Conservation (phyloP, 2,329 filamentous ascomycete genomes). For the Venturiaceae sp. region DNA sequence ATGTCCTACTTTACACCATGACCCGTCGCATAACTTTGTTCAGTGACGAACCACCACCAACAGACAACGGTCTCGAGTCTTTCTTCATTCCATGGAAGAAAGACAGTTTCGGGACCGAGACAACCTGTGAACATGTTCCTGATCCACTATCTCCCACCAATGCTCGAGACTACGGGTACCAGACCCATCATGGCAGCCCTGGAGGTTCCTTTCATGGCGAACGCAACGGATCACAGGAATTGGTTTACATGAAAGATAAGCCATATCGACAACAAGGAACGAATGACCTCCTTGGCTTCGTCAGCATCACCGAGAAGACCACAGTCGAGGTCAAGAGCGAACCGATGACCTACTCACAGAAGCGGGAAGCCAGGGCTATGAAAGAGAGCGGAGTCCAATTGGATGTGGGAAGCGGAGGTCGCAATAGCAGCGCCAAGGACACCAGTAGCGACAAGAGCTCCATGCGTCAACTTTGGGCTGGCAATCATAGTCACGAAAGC, state of each 20-base stretch:
- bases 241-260: background rate
- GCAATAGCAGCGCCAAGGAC: background rate
- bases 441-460: background rate
- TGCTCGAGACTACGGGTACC: conserved; percentile 12
- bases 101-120: conserved; percentile 34
- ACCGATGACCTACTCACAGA: conserved; percentile 7
- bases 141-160: conserved; percentile 17
- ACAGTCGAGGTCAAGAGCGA: conserved; percentile 25
- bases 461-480: background rate
- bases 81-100: conserved; percentile 19
- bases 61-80: conserved; percentile 2
- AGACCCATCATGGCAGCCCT: background rate
- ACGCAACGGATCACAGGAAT: background rate
- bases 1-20: conserved; percentile 48
- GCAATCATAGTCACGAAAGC: background rate
- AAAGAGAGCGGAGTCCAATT: background rate
- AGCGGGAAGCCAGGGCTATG: background rate
- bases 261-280: background rate
- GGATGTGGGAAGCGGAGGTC: background rate
- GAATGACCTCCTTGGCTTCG: background rate
- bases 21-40: conserved; percentile 46
- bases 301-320: conserved; percentile 29
- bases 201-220: background rate
- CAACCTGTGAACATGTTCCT: conserved; percentile 29
- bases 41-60: conserved; percentile 33